Percentiles rank a stretch among this genome's conserved stretches.
phyloP scores from a whole-genome alignment of 345 rosid genomes.

The Hibiscus mutabilis region DNA sequence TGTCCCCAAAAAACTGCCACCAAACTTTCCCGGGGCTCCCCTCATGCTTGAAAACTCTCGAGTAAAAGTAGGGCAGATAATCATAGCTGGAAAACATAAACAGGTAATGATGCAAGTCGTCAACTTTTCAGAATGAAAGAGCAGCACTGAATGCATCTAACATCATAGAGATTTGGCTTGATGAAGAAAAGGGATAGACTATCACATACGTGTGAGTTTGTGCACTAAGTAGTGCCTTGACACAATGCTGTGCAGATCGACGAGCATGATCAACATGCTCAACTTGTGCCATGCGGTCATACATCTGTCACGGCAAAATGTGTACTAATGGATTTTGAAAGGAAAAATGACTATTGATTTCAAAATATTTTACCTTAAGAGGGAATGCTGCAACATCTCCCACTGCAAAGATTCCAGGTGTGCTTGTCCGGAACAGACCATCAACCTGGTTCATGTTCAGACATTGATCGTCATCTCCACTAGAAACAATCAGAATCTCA shows the following conservation, averaged over 20 bases:
- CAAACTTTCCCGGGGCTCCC: slow-evolving; percentile 88
- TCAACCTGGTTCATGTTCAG: slow-evolving; percentile 50
- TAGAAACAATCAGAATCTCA: neutral
- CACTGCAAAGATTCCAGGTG: slow-evolving; percentile 89
- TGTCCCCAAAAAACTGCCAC: slow-evolving; percentile 97
- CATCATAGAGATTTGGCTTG: neutral
- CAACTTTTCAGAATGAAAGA: slow-evolving; percentile 12
- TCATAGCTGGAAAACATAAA: slow-evolving; percentile 57
- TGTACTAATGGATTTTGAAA: slow-evolving; percentile 10
- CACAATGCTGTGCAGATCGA: slow-evolving; percentile 85
- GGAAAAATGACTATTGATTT: slow-evolving; percentile 12
- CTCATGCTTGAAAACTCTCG: slow-evolving; percentile 85
- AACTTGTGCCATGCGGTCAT: slow-evolving; percentile 13
- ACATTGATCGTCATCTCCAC: neutral
- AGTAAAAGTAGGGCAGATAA: slow-evolving; percentile 87
- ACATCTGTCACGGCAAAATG: slow-evolving; percentile 35
- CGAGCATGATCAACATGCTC: slow-evolving; percentile 97
- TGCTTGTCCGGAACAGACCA: slow-evolving; percentile 66
- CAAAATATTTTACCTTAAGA: slow-evolving; percentile 49
- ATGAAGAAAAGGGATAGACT: neutral
- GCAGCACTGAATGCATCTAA: neutral
- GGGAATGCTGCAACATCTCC: slow-evolving; percentile 99
- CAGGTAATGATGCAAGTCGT: slow-evolving; percentile 2
- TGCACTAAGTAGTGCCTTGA: slow-evolving; percentile 60
- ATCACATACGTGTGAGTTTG: slow-evolving; percentile 58